Percentiles rank a stretch among this genome's conserved stretches.
Conservation (phyloP, 2,329 filamentous ascomycete species). For the Diaporthe ilicicola region DNA sequence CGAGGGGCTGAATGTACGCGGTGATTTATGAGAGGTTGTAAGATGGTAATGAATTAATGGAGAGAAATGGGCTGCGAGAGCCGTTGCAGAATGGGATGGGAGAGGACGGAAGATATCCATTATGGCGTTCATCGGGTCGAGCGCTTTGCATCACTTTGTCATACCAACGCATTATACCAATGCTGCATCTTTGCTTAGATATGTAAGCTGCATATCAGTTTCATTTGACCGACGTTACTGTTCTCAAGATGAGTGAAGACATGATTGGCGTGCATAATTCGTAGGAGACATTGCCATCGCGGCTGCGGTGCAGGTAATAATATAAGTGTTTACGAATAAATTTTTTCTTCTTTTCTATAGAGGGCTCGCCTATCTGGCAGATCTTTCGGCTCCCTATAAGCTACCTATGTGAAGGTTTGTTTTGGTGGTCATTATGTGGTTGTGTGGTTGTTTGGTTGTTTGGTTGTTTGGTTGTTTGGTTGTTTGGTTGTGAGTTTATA, state of each 20-base stretch:
- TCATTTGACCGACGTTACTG: too few relatives aligned
- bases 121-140: constrained; percentile 1
- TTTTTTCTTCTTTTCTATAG: too few relatives aligned
- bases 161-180: constrained; percentile 23
- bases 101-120: not conserved
- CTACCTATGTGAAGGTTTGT: too few relatives aligned
- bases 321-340: too few relatives aligned
- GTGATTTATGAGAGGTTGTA: not conserved
- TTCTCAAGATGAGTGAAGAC: not conserved
- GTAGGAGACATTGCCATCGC: not conserved
- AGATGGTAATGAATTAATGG: not conserved
- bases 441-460: too few relatives aligned
- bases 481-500: too few relatives aligned
- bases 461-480: too few relatives aligned
- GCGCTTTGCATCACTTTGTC: not conserved
- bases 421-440: too few relatives aligned
- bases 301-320: not conserved
- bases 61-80: not conserved
- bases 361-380: too few relatives aligned
- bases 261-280: not conserved
- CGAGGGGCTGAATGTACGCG: not conserved
- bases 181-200: not conserved
- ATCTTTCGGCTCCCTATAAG: too few relatives aligned
- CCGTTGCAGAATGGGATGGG: not conserved
- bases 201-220: not conserved